Base-by-base conservation (phyloP, 257 asterid species). In the Leptodermis oblonga region DNA sequence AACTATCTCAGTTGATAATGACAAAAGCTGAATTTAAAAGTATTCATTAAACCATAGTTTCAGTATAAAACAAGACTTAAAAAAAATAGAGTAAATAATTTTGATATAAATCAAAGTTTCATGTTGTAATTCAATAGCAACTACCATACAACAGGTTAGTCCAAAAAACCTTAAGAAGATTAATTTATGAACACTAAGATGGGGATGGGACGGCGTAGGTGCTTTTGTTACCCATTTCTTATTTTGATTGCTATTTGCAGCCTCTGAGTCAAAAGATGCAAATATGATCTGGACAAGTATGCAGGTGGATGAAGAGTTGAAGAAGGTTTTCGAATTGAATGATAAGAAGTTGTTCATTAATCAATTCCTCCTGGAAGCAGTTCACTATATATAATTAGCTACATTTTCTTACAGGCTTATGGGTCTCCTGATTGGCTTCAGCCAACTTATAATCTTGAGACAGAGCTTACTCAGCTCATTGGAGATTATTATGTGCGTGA, bases 361-460 rank as follows among this genome's bases (percentile, higher is more conserved):
- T 82, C 98, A 92, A 82, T 90, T 92, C 81, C 98, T 97, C 43
- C 88, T 83, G 62, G 97, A 90, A 83, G 97, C 98, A 49, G 65
- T 74, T 25, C 43, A 63, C 5, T 39, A 25, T 17, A 46, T 78
- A 55, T 62, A 53, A 70, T 75, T 63, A 53, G 62, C 59, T 74
- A 52, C 43, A 26, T 51, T 62, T 63, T 53, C 70, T 65, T 45
- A 72, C 87, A 89, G 98, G 93, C 89, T 74, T 81, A 84, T 82
- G 98, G 98, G 61, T 79, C 86, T 79, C 93, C 95, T 23, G 76
- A 82, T 51, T 92, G 98, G 98, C 73, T 92, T 72, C 98, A 92
- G 86, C 89, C 96, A 37, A 92, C 98, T 25, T 92, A 90, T 75
- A 92, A 92, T 81, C 96, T 90, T 62, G 98, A 92, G 82, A 90